Conservation (phyloP, 768 basidiomycete species). For the Auricularia cornea region DNA sequence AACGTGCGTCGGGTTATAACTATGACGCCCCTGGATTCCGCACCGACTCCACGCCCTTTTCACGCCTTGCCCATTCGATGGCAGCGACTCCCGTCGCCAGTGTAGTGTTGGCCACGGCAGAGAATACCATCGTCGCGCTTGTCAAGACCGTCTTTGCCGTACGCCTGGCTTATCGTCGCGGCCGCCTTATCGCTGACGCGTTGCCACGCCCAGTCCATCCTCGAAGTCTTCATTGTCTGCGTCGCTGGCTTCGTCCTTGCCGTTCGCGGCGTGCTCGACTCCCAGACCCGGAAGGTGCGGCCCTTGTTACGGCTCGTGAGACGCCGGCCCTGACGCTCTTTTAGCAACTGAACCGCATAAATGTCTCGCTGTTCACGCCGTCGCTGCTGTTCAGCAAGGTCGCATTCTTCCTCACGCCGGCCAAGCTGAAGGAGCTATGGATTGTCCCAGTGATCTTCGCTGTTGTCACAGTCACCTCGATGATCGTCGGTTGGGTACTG, state of each 20-base stretch:
- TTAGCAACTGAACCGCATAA: conserved; percentile 71
- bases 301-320: background rate
- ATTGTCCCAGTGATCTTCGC: conserved; percentile 80
- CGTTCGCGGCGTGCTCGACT: conserved; percentile 71
- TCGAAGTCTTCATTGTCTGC: conserved; percentile 83
- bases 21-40: background rate
- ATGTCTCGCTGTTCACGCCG: conserved; percentile 84
- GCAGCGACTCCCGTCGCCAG: background rate
- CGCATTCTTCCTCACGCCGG: conserved; percentile 85
- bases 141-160: conserved; percentile 54
- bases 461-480: conserved; percentile 65
- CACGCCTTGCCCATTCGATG: background rate
- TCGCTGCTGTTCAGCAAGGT: conserved; percentile 90
- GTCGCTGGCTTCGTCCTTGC: conserved; percentile 79
- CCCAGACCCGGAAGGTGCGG: conserved; percentile 76
- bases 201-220: conserved; percentile 53
- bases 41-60: background rate
- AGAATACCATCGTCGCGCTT: conserved; percentile 33
- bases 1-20: background rate
- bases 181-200: conserved; percentile 12
- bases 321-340: background rate
- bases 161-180: conserved; percentile 13
- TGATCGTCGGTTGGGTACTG: conserved; percentile 54
- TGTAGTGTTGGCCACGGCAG: background rate
- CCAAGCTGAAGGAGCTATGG: conserved; percentile 75